phyloP scores from a whole-genome alignment of 208 protist species.

The Vickermania spadyakhi region DNA sequence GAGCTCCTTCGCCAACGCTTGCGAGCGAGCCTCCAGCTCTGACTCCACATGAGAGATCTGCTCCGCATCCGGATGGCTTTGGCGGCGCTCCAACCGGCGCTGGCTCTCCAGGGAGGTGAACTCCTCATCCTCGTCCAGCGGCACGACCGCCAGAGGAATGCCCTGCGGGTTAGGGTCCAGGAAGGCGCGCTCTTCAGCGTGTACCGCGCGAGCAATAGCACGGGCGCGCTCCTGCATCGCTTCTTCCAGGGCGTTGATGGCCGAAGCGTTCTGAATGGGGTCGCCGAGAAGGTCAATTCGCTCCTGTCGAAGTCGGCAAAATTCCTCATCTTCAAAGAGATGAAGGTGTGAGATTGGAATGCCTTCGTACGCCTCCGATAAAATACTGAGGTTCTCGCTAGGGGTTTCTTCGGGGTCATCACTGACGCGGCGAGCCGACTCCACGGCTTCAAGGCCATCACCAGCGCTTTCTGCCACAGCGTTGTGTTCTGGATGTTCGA shows the following conservation, averaged over 20 bases:
- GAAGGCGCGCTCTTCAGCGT: conserved; percentile 40
- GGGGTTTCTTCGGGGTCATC: background rate
- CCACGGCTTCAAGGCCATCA: background rate
- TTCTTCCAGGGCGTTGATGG: conserved; percentile 59
- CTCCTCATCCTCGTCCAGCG: conserved; percentile 47
- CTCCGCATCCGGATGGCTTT: conserved; percentile 13
- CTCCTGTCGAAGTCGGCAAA: conserved; percentile 30
- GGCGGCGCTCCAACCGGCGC: conserved; percentile 25
- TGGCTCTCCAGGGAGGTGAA: conserved; percentile 49
- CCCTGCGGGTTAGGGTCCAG: conserved; percentile 51
- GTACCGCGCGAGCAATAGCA: conserved; percentile 41
- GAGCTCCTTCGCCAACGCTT: conserved; percentile 50
- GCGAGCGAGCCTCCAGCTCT: conserved; percentile 40
- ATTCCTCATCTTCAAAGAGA: conserved; percentile 35
- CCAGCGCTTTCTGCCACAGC: conserved; percentile 12
- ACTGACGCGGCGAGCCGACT: background rate
- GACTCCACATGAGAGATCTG: conserved; percentile 34
- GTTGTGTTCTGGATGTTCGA: conserved; percentile 20
- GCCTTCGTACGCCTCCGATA: conserved; percentile 49
- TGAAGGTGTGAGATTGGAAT: conserved; percentile 49
- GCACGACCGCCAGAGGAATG: conserved; percentile 47
- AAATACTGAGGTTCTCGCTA: conserved; percentile 32
- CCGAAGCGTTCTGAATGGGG: conserved; percentile 38
- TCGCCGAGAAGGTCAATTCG: conserved; percentile 30
- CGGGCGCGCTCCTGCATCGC: conserved; percentile 48